Evolutionary conservation across 352 stramenopile species (phyloP).

Genomic region (Globisporangium radiosum): DNA sequence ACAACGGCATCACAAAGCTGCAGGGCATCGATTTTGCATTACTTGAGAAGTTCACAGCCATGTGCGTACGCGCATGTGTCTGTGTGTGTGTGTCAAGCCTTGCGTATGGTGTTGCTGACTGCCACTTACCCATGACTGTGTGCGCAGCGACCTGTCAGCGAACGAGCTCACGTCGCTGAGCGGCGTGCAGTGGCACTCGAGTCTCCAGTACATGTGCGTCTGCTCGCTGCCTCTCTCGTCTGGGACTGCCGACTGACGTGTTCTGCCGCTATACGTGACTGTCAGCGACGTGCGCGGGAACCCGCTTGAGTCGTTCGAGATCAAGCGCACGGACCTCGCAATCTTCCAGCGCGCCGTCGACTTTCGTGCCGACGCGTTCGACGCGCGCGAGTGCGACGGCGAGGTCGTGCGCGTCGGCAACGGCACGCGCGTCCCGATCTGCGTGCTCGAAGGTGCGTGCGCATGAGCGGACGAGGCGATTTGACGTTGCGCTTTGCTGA

Average conservation of each 20-base stretch:
- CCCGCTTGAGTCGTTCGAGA: constrained; percentile 19
- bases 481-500: no score
- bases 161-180: constrained; percentile 14
- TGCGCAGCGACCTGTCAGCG: constrained; percentile 17
- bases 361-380: constrained; percentile 9
- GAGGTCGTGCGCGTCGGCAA: not conserved
- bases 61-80: constrained; percentile 2
- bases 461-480: no score
- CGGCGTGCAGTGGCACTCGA: constrained; percentile 14
- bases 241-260: no score
- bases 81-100: not conserved
- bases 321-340: constrained; percentile 8
- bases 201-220: constrained; percentile 10
- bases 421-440: not conserved
- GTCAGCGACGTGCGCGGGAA: constrained; percentile 16
- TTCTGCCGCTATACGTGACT: not conserved
- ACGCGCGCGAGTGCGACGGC: constrained; percentile 1
- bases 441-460: constrained; percentile 9
- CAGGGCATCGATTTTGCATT: constrained; percentile 7
- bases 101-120: not conserved
- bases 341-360: constrained; percentile 7
- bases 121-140: not conserved
- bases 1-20: constrained; percentile 11
- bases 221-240: no score
- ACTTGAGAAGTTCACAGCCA: constrained; percentile 3